Percentiles rank a stretch among this genome's conserved stretches.
phyloP scores from a whole-genome alignment of 176 grass and related monocot genomes.

The Musa beccarii region DNA sequence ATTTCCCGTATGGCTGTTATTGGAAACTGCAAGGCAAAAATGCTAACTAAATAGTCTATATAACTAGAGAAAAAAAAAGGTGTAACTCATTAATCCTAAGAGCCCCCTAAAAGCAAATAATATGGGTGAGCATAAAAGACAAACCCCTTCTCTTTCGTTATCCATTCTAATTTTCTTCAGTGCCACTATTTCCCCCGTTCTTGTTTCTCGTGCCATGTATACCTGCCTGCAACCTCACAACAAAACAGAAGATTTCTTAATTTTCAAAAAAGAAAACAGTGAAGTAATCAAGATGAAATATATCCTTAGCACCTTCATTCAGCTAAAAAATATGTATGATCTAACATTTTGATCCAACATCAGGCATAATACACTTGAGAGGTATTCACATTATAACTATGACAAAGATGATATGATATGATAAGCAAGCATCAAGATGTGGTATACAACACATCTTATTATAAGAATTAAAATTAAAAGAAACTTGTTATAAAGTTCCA shows the following conservation, averaged over 20 bases:
- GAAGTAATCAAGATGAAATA: neutral
- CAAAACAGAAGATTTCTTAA: neutral
- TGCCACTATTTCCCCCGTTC: conserved; percentile 73
- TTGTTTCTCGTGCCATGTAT: conserved; percentile 84
- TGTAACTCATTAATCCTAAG: neutral
- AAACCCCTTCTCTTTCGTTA: conserved; percentile 88
- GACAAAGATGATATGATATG: neutral
- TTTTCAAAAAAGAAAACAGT: neutral
- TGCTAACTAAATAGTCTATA: conserved; percentile 8
- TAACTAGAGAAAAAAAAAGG: neutral
- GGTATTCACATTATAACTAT: neutral
- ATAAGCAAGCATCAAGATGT: no score
- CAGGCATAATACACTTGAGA: neutral
- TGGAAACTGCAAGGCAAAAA: conserved; percentile 51
- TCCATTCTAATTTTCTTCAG: conserved; percentile 96
- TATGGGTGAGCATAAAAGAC: neutral
- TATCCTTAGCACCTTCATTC: neutral
- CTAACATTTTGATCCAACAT: neutral
- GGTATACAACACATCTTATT: no score
- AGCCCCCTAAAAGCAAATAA: neutral
- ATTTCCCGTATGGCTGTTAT: conserved; percentile 92
- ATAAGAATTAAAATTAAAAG: no score
- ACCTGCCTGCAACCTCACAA: conserved; percentile 46
- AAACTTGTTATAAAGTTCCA: no score
- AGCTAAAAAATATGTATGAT: neutral